A percentile compares a stretch with the other conserved stretches of the same genome.
Conservation (phyloP, 345 rosid species). For the Lepidium aucheri region DNA sequence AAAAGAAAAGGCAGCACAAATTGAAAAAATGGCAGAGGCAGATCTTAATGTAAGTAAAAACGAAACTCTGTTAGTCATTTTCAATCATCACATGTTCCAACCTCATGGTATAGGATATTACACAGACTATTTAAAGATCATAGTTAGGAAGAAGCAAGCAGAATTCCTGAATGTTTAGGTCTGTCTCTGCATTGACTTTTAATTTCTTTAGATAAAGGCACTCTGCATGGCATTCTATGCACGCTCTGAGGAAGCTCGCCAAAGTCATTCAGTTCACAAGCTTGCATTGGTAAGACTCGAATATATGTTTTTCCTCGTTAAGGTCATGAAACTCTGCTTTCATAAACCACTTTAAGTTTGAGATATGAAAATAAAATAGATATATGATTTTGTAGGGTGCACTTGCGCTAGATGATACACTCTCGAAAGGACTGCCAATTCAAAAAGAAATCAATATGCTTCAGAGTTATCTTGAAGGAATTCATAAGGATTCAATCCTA, state of each 20-base stretch:
- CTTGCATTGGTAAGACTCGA: conserved; percentile 66
- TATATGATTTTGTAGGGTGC: conserved; percentile 48
- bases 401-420: conserved; percentile 84
- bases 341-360: conserved; percentile 11
- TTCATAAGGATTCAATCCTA: conserved; percentile 59
- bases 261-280: conserved; percentile 88
- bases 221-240: conserved; percentile 94
- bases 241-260: conserved; percentile 85
- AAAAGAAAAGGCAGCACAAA: conserved; percentile 75
- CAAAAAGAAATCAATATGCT: conserved; percentile 67
- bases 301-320: background rate
- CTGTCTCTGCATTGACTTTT: background rate
- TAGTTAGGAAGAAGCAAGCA: background rate
- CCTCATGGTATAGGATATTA: background rate
- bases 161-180: background rate
- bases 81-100: background rate
- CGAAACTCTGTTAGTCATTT: background rate
- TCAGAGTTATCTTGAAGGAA: conserved; percentile 52
- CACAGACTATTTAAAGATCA: background rate
- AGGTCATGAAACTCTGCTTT: background rate
- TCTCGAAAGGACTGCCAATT: conserved; percentile 80
- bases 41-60: conserved; percentile 68
- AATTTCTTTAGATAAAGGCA: conserved; percentile 60
- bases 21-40: conserved; percentile 83
- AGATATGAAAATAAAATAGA: background rate